phyloP scores from a whole-genome alignment of 495 filamentous ascomycete genomes.

The Penicillium cinerascens region DNA sequence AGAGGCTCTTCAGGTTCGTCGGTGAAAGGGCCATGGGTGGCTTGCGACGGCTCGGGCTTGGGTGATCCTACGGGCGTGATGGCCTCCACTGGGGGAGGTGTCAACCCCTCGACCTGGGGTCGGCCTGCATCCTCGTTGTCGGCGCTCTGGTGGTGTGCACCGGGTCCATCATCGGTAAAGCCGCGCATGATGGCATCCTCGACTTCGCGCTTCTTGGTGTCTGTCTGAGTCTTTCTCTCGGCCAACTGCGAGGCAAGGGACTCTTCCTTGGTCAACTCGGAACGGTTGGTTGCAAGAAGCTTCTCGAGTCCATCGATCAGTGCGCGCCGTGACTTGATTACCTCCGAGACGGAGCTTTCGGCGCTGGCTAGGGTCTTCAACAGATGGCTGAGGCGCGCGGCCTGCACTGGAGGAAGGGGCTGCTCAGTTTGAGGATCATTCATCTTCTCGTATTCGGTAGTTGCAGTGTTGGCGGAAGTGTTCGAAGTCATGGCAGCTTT shows the following conservation, averaged over 20 bases:
- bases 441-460: slow-evolving; percentile 76
- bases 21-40: slow-evolving; percentile 17
- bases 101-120: slow-evolving; percentile 79
- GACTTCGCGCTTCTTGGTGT: slow-evolving; percentile 76
- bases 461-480: slow-evolving; percentile 62
- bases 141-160: slow-evolving; percentile 37
- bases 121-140: slow-evolving; percentile 52
- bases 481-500: slow-evolving; percentile 64
- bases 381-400: slow-evolving; percentile 81
- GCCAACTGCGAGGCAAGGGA: slow-evolving; percentile 54
- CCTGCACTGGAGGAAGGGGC: slow-evolving; percentile 82
- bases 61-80: slow-evolving; percentile 47
- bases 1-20: slow-evolving; percentile 23
- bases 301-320: slow-evolving; percentile 80
- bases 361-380: slow-evolving; percentile 85
- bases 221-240: slow-evolving; percentile 61
- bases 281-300: slow-evolving; percentile 70
- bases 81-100: slow-evolving; percentile 62
- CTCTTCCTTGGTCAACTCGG: slow-evolving; percentile 65
- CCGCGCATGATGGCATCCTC: slow-evolving; percentile 86
- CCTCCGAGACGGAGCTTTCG: slow-evolving; percentile 86
- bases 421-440: slow-evolving; percentile 60
- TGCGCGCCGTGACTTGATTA: slow-evolving; percentile 77
- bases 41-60: slow-evolving; percentile 25
- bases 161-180: slow-evolving; percentile 46